Conservation (phyloP, 768 basidiomycete species). For the Tephrocybe rancida region DNA sequence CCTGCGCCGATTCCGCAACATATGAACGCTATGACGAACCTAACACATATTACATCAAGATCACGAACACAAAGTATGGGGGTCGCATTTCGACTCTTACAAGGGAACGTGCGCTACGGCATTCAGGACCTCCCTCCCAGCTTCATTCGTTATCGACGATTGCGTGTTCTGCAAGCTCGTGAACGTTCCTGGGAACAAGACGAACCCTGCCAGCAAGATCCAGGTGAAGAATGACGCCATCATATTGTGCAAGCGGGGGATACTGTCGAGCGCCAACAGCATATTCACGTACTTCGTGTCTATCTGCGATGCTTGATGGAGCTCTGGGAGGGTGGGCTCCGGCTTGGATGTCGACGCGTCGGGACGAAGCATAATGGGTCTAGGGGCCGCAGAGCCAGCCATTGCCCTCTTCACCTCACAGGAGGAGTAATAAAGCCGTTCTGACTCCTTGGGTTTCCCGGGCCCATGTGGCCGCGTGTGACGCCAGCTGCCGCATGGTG, state of each 20-base stretch:
- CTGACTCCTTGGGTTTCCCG: too few relatives aligned
- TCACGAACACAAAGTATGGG: not conserved
- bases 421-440: too few relatives aligned
- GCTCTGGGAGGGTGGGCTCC: not conserved
- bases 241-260: constrained; percentile 50
- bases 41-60: constrained; percentile 18
- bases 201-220: constrained; percentile 63
- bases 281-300: constrained; percentile 61
- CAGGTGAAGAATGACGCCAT: constrained; percentile 63
- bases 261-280: constrained; percentile 61
- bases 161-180: constrained; percentile 42
- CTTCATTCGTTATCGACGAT: constrained; percentile 22
- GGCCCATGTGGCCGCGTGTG: too few relatives aligned
- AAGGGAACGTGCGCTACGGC: constrained; percentile 45
- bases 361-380: too few relatives aligned
- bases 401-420: too few relatives aligned
- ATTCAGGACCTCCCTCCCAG: constrained; percentile 33
- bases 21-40: constrained; percentile 55
- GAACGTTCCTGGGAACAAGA: constrained; percentile 66
- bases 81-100: constrained; percentile 31
- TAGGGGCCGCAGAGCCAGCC: too few relatives aligned
- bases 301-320: constrained; percentile 27
- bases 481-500: too few relatives aligned
- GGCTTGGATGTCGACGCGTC: not conserved
- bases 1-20: constrained; percentile 54